Evolutionary conservation across 192 early-diverging fungal genomes (phyloP).

Genomic region (Podochytrium sp.): DNA sequence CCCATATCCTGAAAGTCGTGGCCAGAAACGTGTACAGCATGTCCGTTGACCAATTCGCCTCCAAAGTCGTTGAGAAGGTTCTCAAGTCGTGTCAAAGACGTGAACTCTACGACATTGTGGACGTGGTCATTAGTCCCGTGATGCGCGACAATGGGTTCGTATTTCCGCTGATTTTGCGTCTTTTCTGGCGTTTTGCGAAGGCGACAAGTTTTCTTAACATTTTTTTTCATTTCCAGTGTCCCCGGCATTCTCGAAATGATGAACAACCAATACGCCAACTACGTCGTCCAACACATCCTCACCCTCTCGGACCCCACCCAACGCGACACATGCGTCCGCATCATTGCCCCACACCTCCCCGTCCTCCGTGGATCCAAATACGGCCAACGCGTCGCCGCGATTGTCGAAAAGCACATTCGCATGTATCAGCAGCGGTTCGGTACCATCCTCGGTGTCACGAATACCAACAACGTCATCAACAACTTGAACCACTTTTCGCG

Average conservation of each 20-base stretch:
- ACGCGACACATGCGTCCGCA: slow-evolving; percentile 56
- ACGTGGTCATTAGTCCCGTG: slow-evolving; percentile 40
- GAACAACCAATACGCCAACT: slow-evolving; percentile 79
- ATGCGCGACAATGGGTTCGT: slow-evolving; percentile 36
- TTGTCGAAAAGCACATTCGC: slow-evolving; percentile 55
- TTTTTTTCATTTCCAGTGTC: slow-evolving; percentile 26
- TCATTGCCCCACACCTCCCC: slow-evolving; percentile 71
- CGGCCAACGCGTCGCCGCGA: slow-evolving; percentile 66
- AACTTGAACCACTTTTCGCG: neutral
- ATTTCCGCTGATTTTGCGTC: neutral
- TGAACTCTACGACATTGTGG: slow-evolving; percentile 52
- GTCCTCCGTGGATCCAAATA: slow-evolving; percentile 72
- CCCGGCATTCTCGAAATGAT: slow-evolving; percentile 71
- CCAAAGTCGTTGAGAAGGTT: slow-evolving; percentile 78
- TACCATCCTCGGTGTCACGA: slow-evolving; percentile 8
- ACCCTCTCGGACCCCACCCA: slow-evolving; percentile 61
- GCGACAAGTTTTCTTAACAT: slow-evolving; percentile 23
- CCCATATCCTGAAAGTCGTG: slow-evolving; percentile 53
- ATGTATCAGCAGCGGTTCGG: slow-evolving; percentile 34
- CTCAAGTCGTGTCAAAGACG: slow-evolving; percentile 51
- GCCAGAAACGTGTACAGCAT: slow-evolving; percentile 50
- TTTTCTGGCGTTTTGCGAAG: too few species aligned
- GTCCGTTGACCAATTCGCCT: slow-evolving; percentile 75
- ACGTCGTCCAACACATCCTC: slow-evolving; percentile 76
- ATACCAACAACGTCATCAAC: neutral